Evolutionary conservation across 1,139 yeast genomes (phyloP).

Genomic region (Suhomyces guaymorum): DNA sequence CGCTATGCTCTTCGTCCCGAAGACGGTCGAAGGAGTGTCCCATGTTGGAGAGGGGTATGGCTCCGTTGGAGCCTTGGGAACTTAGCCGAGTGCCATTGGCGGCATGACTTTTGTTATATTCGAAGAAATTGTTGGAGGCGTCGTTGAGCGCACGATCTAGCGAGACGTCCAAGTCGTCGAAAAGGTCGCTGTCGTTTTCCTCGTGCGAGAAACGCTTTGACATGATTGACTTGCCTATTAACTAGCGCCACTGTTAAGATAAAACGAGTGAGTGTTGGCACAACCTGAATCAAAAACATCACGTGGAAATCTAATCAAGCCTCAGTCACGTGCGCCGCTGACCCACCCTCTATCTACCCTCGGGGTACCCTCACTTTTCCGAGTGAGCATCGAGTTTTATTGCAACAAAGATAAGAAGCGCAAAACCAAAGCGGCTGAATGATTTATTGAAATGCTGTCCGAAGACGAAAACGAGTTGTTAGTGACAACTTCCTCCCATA

Average conservation of each 20-base stretch:
- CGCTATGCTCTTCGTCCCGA: conserved; percentile 18
- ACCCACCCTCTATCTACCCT: too few relatives aligned
- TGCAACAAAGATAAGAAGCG: too few relatives aligned
- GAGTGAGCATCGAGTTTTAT: neutral
- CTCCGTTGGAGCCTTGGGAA: conserved; percentile 31
- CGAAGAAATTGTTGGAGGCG: conserved; percentile 36
- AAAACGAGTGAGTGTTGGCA: neutral
- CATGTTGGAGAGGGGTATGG: conserved; percentile 32
- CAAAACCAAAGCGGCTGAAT: too few relatives aligned
- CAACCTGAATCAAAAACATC: neutral
- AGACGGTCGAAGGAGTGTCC: conserved; percentile 10
- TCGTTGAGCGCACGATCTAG: conserved; percentile 45
- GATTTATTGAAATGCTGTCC: conserved; percentile 11
- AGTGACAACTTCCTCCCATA: conserved; percentile 8
- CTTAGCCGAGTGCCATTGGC: conserved; percentile 21
- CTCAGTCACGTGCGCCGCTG: too few relatives aligned
- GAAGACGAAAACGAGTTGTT: conserved; percentile 14
- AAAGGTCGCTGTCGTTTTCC: conserved; percentile 28
- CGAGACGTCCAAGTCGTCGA: conserved; percentile 47
- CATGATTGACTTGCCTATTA: neutral
- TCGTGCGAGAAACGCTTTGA: conserved; percentile 12
- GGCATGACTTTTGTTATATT: conserved; percentile 15
- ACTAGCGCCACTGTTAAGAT: too few relatives aligned
- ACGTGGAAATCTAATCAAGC: neutral
- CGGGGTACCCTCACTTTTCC: neutral